Evolutionary conservation across 305 asterid genomes (phyloP).

Genomic region (Rubia peregrina): DNA sequence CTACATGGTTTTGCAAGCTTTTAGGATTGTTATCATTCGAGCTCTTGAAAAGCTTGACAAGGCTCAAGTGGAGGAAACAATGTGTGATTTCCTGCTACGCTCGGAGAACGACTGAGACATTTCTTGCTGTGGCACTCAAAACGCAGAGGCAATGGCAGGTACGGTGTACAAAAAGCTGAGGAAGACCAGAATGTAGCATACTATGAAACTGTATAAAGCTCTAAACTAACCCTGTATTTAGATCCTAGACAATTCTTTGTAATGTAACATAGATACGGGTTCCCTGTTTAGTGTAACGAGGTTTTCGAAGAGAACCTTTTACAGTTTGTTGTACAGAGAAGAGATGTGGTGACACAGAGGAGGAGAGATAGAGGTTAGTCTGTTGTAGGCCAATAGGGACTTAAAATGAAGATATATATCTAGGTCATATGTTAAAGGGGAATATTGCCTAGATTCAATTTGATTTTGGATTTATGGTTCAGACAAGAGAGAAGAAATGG

Average conservation of each 20-base stretch:
- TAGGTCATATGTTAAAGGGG: too few relatives aligned
- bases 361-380: conserved; percentile 15
- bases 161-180: conserved; percentile 22
- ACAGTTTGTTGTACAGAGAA: conserved; percentile 30
- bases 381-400: conserved; percentile 17
- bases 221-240: conserved; percentile 30
- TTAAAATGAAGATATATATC: conserved; percentile 14
- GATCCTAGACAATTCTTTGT: conserved; percentile 46
- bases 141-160: conserved; percentile 20
- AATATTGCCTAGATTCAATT: conserved; percentile 2
- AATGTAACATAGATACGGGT: conserved; percentile 49
- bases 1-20: conserved; percentile 14
- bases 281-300: conserved; percentile 28
- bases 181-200: conserved; percentile 26
- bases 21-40: conserved; percentile 12
- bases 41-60: conserved; percentile 16
- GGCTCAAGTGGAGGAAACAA: conserved; percentile 9
- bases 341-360: conserved; percentile 23
- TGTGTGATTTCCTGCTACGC: conserved; percentile 3
- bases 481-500: not conserved
- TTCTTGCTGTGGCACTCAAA: conserved; percentile 14
- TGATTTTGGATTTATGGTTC: not conserved
- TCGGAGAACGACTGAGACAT: conserved; percentile 15
- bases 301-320: conserved; percentile 34
- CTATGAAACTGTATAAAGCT: conserved; percentile 34